These are phyloP conservation scores for Omphalea diandra DNA, from an alignment of 441 rosid genomes.

Conservation along the genomic window DNA sequence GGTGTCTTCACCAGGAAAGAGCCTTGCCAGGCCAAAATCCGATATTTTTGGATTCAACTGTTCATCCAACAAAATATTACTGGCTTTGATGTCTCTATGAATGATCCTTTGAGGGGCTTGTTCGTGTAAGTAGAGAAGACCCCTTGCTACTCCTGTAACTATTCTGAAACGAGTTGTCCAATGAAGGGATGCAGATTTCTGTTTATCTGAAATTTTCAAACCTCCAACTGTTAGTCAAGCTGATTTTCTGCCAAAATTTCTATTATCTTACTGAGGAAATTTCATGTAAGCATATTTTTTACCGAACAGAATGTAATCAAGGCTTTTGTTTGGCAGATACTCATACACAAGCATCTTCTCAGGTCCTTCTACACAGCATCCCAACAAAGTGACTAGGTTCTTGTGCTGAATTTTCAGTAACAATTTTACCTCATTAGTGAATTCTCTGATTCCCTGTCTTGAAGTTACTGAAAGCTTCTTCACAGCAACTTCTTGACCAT, in stretches of 20 bases:
- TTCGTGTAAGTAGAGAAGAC: slow-evolving; percentile 85
- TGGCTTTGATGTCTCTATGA: slow-evolving; percentile 83
- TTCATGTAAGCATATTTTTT: slow-evolving; percentile 7
- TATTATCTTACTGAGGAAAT: not conserved
- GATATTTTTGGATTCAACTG: slow-evolving; percentile 78
- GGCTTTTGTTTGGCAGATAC: slow-evolving; percentile 83
- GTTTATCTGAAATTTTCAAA: slow-evolving; percentile 44
- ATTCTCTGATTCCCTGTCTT: slow-evolving; percentile 76
- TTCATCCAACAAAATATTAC: slow-evolving; percentile 77
- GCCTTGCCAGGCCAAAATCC: slow-evolving; percentile 90
- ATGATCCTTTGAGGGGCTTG: slow-evolving; percentile 89
- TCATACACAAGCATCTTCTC: slow-evolving; percentile 97
- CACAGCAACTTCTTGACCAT: slow-evolving; percentile 85
- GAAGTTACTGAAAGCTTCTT: slow-evolving; percentile 73
- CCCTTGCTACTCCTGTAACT: slow-evolving; percentile 70
- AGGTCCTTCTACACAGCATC: slow-evolving; percentile 76
- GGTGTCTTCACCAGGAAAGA: slow-evolving; percentile 82
- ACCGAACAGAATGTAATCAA: slow-evolving; percentile 82
- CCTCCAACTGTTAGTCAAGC: slow-evolving; percentile 13
- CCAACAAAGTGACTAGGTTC: slow-evolving; percentile 74
- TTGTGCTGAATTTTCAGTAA: slow-evolving; percentile 70
- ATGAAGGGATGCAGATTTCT: slow-evolving; percentile 50
- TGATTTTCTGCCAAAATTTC: not conserved
- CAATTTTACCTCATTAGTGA: slow-evolving; percentile 82
- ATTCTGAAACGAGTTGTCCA: slow-evolving; percentile 68